A percentile compares a stretch with the other conserved stretches of the same genome.
Evolutionary conservation across 345 rosid genomes (phyloP).

Genomic region (Psidium friedrichsthalianum): DNA sequence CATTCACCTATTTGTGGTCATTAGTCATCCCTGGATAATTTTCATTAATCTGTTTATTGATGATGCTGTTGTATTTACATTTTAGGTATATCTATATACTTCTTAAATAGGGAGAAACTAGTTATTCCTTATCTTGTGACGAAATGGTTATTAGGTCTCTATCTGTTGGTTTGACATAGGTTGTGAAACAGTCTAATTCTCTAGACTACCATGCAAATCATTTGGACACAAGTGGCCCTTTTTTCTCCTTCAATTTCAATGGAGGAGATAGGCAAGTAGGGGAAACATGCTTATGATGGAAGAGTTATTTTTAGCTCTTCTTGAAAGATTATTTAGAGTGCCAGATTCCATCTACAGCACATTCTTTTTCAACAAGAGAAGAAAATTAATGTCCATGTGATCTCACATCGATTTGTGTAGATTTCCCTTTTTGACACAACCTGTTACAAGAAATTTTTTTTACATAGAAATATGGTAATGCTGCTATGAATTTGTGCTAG

Average conservation of each 20-base stretch:
- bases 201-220: not conserved
- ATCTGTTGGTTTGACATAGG: not conserved
- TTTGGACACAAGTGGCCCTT: not conserved
- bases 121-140: not conserved
- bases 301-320: not conserved
- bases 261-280: not conserved
- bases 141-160: not conserved
- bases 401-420: not conserved
- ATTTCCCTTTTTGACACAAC: not conserved
- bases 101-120: not conserved
- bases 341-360: not conserved
- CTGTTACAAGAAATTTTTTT: not conserved
- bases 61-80: not conserved
- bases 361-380: not conserved
- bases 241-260: not conserved
- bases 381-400: not conserved
- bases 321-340: not conserved
- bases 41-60: not conserved
- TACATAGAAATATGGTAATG: not conserved
- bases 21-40: not conserved
- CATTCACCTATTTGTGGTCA: not conserved
- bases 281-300: not conserved
- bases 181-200: not conserved
- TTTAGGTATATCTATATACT: not conserved
- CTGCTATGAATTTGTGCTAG: not conserved